Base-by-base conservation (phyloP, 1,284 basidiomycete species). In the Microbotryum intermedium region DNA sequence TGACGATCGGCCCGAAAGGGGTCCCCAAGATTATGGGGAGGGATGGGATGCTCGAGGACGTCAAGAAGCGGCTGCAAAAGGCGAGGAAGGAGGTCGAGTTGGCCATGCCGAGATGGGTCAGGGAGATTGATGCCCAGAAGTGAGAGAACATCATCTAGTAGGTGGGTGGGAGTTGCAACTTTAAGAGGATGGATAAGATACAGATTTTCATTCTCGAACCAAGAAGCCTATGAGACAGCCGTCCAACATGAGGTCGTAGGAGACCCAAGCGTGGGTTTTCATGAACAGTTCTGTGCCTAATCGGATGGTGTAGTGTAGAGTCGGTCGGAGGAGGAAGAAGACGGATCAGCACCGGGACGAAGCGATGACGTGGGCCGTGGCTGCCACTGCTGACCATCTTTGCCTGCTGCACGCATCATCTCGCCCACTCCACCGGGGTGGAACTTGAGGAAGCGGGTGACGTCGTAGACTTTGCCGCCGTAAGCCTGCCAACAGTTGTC, bases 341-440 rank as follows among this genome's bases (percentile, higher is more conserved):
- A n/a, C n/a, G n/a, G 30, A 20, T 53, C 4, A 25, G 13, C n/a
- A 25, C 6, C 13, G 50, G 13, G 6, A 16, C 42, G 34, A n/a
- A 9, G 39, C 8, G 11, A 54, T 8, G 21, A 9, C 16, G 20
- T 49, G 20, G 25, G 10, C 11, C 10, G 47, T 23, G 13, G n/a
- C 47, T 11, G 47, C n/a, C 18, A 43, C 29, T 5, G 51, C 65
- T 52, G 25, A 67, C 65, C 66, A n/a, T 98, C 95, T 60, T 91
- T 79, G 1, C 95, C 94, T 6, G 94, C 94, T 18, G 88, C 87
- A n/a, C 94, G 82, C 89, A 98, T 88, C 46, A 98, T 78, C 72
- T 97, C 90, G 68, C 85, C 85, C 75, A 87, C 89, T 8, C 94
- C 95, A 13, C 94, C 94, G 0, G 94, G 94, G 73, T 98, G 95